These are phyloP conservation scores for Amanita pallidorosea DNA, from an alignment of 768 basidiomycete species.

Conservation along the genomic window DNA sequence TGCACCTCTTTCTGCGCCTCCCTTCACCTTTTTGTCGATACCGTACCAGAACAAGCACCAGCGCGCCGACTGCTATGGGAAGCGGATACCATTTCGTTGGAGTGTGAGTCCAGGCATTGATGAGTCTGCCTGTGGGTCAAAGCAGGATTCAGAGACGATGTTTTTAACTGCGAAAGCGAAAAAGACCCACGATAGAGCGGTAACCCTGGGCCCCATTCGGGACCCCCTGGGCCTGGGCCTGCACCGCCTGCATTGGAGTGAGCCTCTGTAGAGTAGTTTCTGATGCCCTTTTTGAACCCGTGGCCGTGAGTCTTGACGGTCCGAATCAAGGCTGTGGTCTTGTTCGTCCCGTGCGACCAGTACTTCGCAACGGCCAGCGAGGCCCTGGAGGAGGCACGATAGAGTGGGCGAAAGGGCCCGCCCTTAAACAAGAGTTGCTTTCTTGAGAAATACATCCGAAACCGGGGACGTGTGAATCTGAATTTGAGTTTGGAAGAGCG, in stretches of 20 bases:
- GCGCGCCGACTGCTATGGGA: constrained; percentile 80
- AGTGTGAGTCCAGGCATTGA: constrained; percentile 75
- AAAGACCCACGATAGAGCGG: constrained; percentile 48
- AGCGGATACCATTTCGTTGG: constrained; percentile 95
- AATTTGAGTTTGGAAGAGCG: neutral
- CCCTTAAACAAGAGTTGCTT: constrained; percentile 40
- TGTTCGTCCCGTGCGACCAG: constrained; percentile 44
- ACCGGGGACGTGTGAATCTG: constrained; percentile 2
- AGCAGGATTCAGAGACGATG: constrained; percentile 3
- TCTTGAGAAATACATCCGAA: constrained; percentile 38
- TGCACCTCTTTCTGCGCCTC: constrained; percentile 51
- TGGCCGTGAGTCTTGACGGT: constrained; percentile 26
- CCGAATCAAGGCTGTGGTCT: constrained; percentile 36
- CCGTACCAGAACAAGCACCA: constrained; percentile 74
- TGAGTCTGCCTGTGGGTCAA: constrained; percentile 41
- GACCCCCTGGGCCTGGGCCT: constrained; percentile 13
- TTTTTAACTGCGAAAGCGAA: neutral
- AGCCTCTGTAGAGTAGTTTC: constrained; percentile 1
- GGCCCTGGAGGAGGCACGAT: constrained; percentile 32
- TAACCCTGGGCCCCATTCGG: constrained; percentile 17
- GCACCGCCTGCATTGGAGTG: constrained; percentile 5
- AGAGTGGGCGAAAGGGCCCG: constrained; percentile 29
- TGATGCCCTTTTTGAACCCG: constrained; percentile 23
- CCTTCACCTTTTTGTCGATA: constrained; percentile 51
- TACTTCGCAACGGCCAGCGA: constrained; percentile 34